Percentiles rank a stretch among this genome's conserved stretches.
phyloP scores from a whole-genome alignment of 1,284 basidiomycete species.

The Pseudozyma flocculosa region DNA sequence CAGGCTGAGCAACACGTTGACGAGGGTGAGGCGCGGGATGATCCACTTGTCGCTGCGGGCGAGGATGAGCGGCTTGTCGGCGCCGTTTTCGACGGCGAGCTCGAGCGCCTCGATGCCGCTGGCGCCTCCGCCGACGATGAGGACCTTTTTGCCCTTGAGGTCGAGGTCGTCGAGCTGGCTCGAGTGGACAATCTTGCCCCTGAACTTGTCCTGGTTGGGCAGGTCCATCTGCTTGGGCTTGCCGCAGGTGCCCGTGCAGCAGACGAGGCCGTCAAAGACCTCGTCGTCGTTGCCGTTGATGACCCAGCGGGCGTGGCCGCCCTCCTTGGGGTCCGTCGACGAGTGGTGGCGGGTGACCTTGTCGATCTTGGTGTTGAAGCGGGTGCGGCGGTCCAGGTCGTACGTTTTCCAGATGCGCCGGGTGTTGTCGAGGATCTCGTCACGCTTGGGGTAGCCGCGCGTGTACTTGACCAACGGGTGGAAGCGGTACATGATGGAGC shows the following conservation, averaged over 20 bases:
- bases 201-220: constrained; percentile 62
- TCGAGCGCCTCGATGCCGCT: constrained; percentile 69
- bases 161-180: constrained; percentile 63
- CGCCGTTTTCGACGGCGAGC: constrained; percentile 59
- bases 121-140: constrained; percentile 65
- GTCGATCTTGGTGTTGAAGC: constrained; percentile 60
- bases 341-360: constrained; percentile 51
- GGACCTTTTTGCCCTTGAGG: constrained; percentile 61
- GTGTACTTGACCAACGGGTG: constrained; percentile 48
- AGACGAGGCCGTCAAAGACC: constrained; percentile 67
- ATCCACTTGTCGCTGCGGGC: constrained; percentile 59
- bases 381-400: constrained; percentile 63
- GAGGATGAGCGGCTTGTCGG: constrained; percentile 62
- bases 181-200: constrained; percentile 65
- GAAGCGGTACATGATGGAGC: constrained; percentile 62
- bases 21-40: constrained; percentile 61
- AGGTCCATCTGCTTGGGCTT: constrained; percentile 63
- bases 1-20: constrained; percentile 65
- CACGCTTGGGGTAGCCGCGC: constrained; percentile 62
- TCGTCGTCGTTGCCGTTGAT: constrained; percentile 59
- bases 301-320: constrained; percentile 63
- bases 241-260: constrained; percentile 65
- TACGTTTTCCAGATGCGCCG: constrained; percentile 65
- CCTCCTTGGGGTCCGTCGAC: constrained; percentile 55
- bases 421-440: constrained; percentile 67